Evolutionary conservation across 495 filamentous ascomycete species (phyloP), one percentile per base, ranked within the genome.

Genomic region (Tuber umbilicatum): DNA sequence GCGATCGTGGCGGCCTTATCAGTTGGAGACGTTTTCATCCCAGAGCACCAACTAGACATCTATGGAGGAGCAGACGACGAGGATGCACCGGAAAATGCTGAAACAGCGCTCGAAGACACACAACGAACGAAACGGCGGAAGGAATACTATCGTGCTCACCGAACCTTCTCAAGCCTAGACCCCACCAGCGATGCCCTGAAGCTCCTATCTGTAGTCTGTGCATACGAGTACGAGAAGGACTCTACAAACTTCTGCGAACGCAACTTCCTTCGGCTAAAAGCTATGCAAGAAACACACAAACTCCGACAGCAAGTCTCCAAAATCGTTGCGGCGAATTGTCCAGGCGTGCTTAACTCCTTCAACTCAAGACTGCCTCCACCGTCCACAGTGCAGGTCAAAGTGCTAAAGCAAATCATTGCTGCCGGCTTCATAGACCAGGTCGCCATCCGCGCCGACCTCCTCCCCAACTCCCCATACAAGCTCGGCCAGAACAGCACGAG

Each of bases 371-470:
- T 97, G 0, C 88, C 91, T 9, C 87, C 89, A 3, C 94, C 94
- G 4, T 87, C 89, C 0, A 78, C 88, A 0, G 90, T 90, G 68
- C 91, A 96, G 77, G 82, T 94, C 42, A 91, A 92, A 76, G 89
- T 92, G 0, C 86, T 99, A 14, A 94, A 94, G 80, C 93, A 97
- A 82, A 94, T 98, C 81, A 88, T 93, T 70, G 92, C 94, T 0
- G 91, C 94, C 0, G 96, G 94, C 4, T 99, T 97, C 85, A 90
- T 99, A 77, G 96, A 98, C 85, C 91, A 97, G 74, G 87, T 99
- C 70, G 96, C 96, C 71, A 94, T 98, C 81, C 93, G 95, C 75
- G 93, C 93, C 4, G 94, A 98, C 82, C 86, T 94, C 16, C 86
- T 91, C 0, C 92, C 93, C 5, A 86, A 86, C 27, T 91, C 93